A percentile compares a stretch with the other conserved stretches of the same genome.
Conservation (phyloP, 257 asterid genomes). For the Jasminum sambac region DNA sequence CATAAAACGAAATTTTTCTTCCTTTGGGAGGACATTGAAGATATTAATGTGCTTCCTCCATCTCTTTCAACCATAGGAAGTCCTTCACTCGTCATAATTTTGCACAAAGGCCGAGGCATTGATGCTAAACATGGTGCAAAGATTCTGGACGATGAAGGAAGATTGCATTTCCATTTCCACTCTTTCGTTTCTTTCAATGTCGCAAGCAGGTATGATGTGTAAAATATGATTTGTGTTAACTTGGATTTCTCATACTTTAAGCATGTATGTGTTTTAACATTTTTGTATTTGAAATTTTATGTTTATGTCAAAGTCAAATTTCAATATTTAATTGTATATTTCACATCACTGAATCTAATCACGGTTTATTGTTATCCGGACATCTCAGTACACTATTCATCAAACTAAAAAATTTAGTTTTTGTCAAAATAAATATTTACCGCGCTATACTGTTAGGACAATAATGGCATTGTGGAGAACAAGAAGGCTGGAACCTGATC, state of each 20-base stretch:
- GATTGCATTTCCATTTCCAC: slow-evolving; percentile 84
- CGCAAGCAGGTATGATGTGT: slow-evolving; percentile 65
- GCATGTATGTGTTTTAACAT: no score
- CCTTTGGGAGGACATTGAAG: slow-evolving; percentile 95
- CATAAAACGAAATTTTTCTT: slow-evolving; percentile 82
- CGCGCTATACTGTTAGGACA: slow-evolving; percentile 49
- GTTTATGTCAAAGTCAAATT: no score
- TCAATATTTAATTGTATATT: no score
- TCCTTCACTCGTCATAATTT: slow-evolving; percentile 70
- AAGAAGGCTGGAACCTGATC: slow-evolving; percentile 56
- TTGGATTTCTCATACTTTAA: slow-evolving; percentile 16
- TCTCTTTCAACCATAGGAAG: slow-evolving; percentile 78
- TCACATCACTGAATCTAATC: no score
- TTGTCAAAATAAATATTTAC: no score
- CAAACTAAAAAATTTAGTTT: no score
- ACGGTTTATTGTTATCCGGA: no score
- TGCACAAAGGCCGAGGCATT: slow-evolving; percentile 71
- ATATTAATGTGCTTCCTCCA: slow-evolving; percentile 75
- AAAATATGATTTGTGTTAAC: background rate
- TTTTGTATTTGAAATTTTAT: no score
- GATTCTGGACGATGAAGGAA: slow-evolving; percentile 68
- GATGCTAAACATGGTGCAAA: slow-evolving; percentile 88
- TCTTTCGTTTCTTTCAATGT: slow-evolving; percentile 74
- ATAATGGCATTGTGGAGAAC: slow-evolving; percentile 84
- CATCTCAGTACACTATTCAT: no score